phyloP scores from a whole-genome alignment of 345 rosid species.

The Ricinus communis region DNA sequence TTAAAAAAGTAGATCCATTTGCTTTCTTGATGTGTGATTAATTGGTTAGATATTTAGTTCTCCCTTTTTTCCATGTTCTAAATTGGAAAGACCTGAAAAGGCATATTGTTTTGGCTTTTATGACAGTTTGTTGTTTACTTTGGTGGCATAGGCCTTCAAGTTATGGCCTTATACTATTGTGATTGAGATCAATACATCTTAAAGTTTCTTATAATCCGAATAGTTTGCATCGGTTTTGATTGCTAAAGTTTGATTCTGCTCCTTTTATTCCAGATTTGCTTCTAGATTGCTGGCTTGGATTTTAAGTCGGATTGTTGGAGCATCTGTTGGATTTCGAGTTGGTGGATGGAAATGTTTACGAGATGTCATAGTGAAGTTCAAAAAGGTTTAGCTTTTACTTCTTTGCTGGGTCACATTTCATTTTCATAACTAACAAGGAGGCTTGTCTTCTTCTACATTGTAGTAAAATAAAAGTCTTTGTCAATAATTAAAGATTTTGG shows the following conservation, averaged over 20 bases:
- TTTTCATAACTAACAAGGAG: conserved; percentile 7
- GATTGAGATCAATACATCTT: not conserved
- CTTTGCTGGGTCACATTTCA: conserved; percentile 1
- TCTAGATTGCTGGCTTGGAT: conserved; percentile 81
- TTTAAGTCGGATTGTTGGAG: conserved; percentile 74
- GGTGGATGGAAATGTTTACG: conserved; percentile 93
- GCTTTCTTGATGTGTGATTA: no score
- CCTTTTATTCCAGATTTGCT: conserved; percentile 48
- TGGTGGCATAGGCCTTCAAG: not conserved
- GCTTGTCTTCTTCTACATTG: not conserved
- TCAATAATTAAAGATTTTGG: no score
- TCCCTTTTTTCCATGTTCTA: no score
- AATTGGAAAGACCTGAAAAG: not conserved
- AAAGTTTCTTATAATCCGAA: not conserved
- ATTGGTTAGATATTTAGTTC: no score
- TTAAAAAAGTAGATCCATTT: no score
- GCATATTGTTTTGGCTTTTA: not conserved
- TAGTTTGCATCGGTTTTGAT: not conserved
- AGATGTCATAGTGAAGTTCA: conserved; percentile 78
- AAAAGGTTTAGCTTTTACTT: conserved; percentile 54
- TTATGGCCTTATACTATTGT: not conserved
- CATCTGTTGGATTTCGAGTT: conserved; percentile 71
- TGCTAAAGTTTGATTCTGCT: conserved; percentile 10
- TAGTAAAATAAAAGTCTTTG: not conserved
- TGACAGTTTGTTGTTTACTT: not conserved